Evolutionary conservation across 208 protist species (phyloP), one percentile per base, ranked within the genome.

Genomic region (Paratrypanosoma confusum): DNA sequence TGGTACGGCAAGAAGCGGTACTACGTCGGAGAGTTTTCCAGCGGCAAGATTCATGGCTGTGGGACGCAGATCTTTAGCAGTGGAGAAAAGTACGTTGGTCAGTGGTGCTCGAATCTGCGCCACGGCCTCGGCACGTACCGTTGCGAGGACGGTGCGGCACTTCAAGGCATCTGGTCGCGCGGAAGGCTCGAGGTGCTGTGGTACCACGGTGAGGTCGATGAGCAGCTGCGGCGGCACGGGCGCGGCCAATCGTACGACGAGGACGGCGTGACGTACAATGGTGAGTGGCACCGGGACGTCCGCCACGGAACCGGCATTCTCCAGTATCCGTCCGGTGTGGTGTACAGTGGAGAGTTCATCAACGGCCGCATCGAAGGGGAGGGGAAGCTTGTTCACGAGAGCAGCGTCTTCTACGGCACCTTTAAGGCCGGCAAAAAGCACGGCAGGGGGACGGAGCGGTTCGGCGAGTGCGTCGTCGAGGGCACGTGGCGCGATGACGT

Each of bases 181-280:
- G 65, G 65, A 1, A 50, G 54, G 33, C 52, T 90, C 23, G 41
- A 34, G 18, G 31, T 27, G 21, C 14, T 79, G 35, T 39, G 45
- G 29, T 90, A 89, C 58, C 76, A 72, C 45, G 85, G 85, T 7
- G 79, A 93, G 43, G 56, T 82, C 16, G 66, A 83, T 38, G 65
- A 58, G 22, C 36, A 45, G 23, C 47, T 64, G 6, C 72, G 56
- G 6, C 69, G 47, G 0, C 81, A 90, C 38, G 82, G 79, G 6
- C 57, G 72, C 10, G 81, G 81, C 21, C 34, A 72, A 16, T 40
- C 42, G 31, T 77, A 72, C 48, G 47, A 57, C 21, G 10, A 50
- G 2, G 52, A 53, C 24, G 21, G 46, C 24, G 39, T 40, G 20
- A 31, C 69, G 2, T 94, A 94, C 61, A 90, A 94, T 41, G 85